Evolutionary conservation across 2,329 filamentous ascomycete genomes (phyloP), one percentile per base, ranked within the genome.

Genomic region (Fusarium buharicum): DNA sequence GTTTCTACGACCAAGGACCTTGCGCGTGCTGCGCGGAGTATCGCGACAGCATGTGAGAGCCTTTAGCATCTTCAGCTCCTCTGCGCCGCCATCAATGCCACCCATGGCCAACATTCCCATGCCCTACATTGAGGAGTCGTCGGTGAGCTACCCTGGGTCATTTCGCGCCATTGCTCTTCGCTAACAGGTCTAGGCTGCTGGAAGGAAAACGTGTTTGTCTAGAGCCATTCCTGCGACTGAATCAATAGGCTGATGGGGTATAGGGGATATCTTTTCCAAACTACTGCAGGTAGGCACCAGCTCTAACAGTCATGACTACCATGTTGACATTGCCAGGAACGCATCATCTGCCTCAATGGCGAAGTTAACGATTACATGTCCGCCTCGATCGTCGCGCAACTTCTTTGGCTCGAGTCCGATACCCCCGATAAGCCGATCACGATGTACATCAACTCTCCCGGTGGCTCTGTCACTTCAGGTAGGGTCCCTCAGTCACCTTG

Each of bases 321-420:
- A 30, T 47, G 43, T 61, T 71, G 39, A 73, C 51, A 27, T 7
- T 4, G 7, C 2, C 30, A 92, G 87, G 94, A 98, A 82, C 91
- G 94, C 63, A 98, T 98, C 72, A 85, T 99, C 72, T 97, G 91
- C 74, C 85, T 98, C 31, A 97, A 97, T 72, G 94, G 94, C 72
- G 84, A 91, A 72, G 93, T 98, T 55, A 91, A 98, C 79, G 92
- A 97, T 73, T 89, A 86, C 37, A 87, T 95, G 67, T 96, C 93
- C 33, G 94, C 95, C n/a, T 91, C 90, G 37, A 92, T 98, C 63
- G 94, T 98, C 24, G 92, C 95, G 2, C 96, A 99, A 75, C 87
- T 99, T 18, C 90, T 99, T 63, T 99, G 93, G 85, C 92, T 99
- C 76, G 96, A 99, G 82, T 95, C 94, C 71, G 95, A 99, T 73